Evolutionary conservation across 2,329 filamentous ascomycete genomes (phyloP), one percentile per base, ranked within the genome.

Genomic region (Alternaria sp.): DNA sequence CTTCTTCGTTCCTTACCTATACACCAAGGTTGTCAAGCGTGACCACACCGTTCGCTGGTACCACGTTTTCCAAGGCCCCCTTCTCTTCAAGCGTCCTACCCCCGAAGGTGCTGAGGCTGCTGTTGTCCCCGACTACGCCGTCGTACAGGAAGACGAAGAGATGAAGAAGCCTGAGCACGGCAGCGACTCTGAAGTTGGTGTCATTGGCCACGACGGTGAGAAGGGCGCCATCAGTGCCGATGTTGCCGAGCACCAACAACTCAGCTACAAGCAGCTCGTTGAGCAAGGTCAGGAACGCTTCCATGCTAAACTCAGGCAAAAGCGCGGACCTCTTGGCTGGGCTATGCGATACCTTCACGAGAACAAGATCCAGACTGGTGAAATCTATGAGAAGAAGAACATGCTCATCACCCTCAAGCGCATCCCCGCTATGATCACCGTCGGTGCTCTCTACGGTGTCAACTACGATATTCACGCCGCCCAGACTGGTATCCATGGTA

Each of bases 391-490:
- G 80, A 70, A 85, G 20, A 82, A 88, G 80, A 94, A 94, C 84
- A 81, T 93, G 63, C 85, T 84, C 74, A 85, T 85, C 52, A 61
- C 89, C 22, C 28, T 83, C 62, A 90, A 87, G 79, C 90, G 91
- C 22, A 74, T 94, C 9, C 92, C 92, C 0, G 90, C 92, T 52
- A 85, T 85, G 79, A 76, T 92, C 63, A 83, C 88, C 44, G 83
- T 83, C 65, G 90, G 84, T 57, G 74, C 83, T 16, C 85, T 93
- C 53, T 94, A 94, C 75, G 92, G 92, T 77, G 76, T 90, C 27
- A 84, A 94, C 84, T 94, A 94, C 81, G 92, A 94, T 69, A 94
- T 94, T 72, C 91, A 94, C 84, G 85, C 86, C 50, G 90, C 90
- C 5, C 91, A 93, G 82, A 83, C 84, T 54, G 91, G 91, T 74